Conservation (phyloP, 805 yeast genomes). For the Cyberlindnera mississippiensis region DNA sequence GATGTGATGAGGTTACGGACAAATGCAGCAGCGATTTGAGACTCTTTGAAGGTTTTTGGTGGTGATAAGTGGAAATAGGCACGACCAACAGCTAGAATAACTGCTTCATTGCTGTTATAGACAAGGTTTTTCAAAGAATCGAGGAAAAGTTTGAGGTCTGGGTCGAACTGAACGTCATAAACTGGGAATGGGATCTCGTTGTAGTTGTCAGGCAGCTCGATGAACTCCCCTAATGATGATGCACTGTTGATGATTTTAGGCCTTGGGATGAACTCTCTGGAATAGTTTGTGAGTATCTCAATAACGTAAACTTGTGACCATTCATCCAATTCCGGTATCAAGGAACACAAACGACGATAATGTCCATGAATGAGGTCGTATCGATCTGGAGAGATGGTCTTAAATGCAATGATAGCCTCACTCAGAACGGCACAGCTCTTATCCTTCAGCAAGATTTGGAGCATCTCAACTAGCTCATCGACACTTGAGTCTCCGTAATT, state of each 20-base stretch:
- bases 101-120: constrained; percentile 52
- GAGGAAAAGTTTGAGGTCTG: constrained; percentile 56
- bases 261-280: constrained; percentile 53
- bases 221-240: constrained; percentile 23
- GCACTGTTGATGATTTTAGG: constrained; percentile 42
- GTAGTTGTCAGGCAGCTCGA: constrained; percentile 42
- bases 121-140: constrained; percentile 43
- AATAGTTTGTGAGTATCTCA: constrained; percentile 64
- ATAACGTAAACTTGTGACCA: constrained; percentile 63
- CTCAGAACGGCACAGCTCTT: constrained; percentile 63
- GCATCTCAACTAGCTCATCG: constrained; percentile 45
- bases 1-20: constrained; percentile 37
- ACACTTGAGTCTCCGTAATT: constrained; percentile 40
- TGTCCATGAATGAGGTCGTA: constrained; percentile 70
- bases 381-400: constrained; percentile 49
- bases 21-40: constrained; percentile 48
- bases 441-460: constrained; percentile 61
- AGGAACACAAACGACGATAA: constrained; percentile 52
- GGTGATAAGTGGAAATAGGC: constrained; percentile 59
- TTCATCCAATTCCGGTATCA: constrained; percentile 55
- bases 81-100: constrained; percentile 56
- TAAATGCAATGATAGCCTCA: constrained; percentile 56
- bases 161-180: constrained; percentile 43
- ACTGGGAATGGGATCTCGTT: constrained; percentile 35
- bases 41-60: constrained; percentile 44